These are phyloP conservation scores for Closterium sp. DNA, from an alignment of 139 green algal species.

Conservation along the genomic window DNA sequence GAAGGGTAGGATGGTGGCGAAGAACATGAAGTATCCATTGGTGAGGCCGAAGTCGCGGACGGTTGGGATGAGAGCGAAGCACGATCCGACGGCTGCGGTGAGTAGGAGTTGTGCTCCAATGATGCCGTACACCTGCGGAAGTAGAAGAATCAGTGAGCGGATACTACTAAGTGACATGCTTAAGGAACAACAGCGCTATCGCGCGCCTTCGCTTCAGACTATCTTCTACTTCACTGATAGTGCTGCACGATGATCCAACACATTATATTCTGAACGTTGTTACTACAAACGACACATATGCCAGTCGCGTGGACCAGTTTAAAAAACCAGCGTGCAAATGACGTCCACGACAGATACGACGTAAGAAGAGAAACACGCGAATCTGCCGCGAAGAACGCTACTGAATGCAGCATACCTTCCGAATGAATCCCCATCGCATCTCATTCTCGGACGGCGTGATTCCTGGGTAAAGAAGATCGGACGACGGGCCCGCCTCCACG, in stretches of 20 bases:
- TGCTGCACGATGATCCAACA: too few relatives aligned
- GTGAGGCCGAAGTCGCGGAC: conserved; percentile 4
- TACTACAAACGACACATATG: neutral
- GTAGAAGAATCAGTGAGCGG: neutral
- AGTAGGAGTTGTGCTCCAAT: conserved; percentile 58
- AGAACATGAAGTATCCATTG: conserved; percentile 1
- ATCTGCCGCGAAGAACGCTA: neutral
- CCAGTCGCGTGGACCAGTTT: neutral
- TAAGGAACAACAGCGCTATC: neutral
- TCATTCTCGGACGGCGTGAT: neutral
- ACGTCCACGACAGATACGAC: neutral
- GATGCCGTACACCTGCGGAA: conserved; percentile 56
- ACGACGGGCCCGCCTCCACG: neutral
- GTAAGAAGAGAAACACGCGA: neutral
- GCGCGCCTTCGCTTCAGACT: neutral
- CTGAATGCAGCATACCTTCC: conserved; percentile 49
- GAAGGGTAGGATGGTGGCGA: neutral
- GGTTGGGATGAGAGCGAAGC: neutral
- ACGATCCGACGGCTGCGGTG: conserved; percentile 53
- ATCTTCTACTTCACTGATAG: neutral
- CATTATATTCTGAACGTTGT: too few relatives aligned
- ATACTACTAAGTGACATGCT: neutral
- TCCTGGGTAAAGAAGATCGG: neutral
- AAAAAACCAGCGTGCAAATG: neutral
- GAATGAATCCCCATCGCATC: conserved; percentile 55